Evolutionary conservation across 805 yeast species (phyloP).

Genomic region (Saturnispora mendoncae): DNA sequence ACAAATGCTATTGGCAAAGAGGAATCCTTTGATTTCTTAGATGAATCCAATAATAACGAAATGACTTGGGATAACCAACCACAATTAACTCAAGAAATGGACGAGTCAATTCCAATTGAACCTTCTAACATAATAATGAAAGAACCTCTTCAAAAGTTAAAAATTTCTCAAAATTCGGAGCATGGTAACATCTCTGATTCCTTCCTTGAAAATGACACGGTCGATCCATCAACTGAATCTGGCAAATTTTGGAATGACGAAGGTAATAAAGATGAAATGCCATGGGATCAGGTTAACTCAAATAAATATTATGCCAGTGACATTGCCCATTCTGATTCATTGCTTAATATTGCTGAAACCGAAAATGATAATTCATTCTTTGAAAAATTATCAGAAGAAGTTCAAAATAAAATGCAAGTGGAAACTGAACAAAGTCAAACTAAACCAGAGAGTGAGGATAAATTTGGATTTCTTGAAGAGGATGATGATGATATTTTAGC

Average conservation of each 20-base stretch:
- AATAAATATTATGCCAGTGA: background rate
- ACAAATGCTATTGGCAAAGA: background rate
- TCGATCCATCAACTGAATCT: too few relatives aligned
- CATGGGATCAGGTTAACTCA: conserved; percentile 5
- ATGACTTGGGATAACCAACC: conserved; percentile 11
- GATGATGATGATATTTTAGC: conserved; percentile 36
- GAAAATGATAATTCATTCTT: conserved; percentile 13
- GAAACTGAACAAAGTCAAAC: too few relatives aligned
- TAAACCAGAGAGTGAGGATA: too few relatives aligned
- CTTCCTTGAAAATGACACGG: too few relatives aligned
- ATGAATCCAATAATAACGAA: background rate
- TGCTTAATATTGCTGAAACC: background rate
- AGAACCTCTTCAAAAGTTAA: too few relatives aligned
- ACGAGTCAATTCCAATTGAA: background rate
- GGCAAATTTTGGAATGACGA: too few relatives aligned
- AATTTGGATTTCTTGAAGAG: conserved; percentile 34
- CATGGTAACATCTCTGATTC: too few relatives aligned
- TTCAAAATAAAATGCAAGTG: background rate
- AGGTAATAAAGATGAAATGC: conserved; percentile 9
- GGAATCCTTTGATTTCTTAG: background rate
- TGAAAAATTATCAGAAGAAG: conserved; percentile 4
- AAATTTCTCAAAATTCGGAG: too few relatives aligned
- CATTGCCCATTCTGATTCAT: background rate
- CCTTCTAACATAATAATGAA: background rate
- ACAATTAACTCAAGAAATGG: background rate